These are phyloP conservation scores for Anethum foeniculum DNA, from an alignment of 140 eudicot species.

Conservation along the genomic window DNA sequence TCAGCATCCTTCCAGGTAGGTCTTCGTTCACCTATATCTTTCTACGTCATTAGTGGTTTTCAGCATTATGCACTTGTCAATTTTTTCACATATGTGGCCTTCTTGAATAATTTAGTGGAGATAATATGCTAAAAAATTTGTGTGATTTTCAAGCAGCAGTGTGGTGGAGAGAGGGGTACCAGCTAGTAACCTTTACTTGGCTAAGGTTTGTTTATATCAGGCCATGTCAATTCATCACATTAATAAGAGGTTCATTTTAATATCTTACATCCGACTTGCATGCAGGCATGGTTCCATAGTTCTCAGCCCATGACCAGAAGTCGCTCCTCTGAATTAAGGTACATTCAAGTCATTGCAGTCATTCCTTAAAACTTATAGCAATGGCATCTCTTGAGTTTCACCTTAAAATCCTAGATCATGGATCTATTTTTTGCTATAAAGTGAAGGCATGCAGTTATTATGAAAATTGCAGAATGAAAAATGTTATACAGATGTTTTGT, in stretches of 20 bases:
- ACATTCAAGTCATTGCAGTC: background rate
- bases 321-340: slow-evolving; percentile 85
- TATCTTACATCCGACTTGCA: slow-evolving; percentile 8
- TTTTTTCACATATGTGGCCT: background rate
- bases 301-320: slow-evolving; percentile 95
- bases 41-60: background rate
- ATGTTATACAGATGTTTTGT: background rate
- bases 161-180: slow-evolving; percentile 46
- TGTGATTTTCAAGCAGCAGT: slow-evolving; percentile 32
- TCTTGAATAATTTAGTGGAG: background rate
- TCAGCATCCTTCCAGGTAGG: slow-evolving; percentile 37
- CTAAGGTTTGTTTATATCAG: slow-evolving; percentile 45
- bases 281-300: slow-evolving; percentile 88
- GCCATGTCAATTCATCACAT: background rate
- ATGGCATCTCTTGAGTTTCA: background rate
- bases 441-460: background rate
- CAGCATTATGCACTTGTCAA: background rate
- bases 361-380: background rate
- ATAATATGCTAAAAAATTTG: background rate
- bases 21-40: background rate
- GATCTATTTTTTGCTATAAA: background rate
- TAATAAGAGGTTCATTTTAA: slow-evolving; percentile 8
- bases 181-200: slow-evolving; percentile 62
- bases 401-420: slow-evolving; percentile 2
- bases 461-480: background rate